Percentiles rank a stretch among this genome's conserved stretches.
These are phyloP conservation scores for Pseudoscleropodium purum DNA, from an alignment of 225 moss, liverwort and hornwort genomes.

Conservation along the genomic window DNA sequence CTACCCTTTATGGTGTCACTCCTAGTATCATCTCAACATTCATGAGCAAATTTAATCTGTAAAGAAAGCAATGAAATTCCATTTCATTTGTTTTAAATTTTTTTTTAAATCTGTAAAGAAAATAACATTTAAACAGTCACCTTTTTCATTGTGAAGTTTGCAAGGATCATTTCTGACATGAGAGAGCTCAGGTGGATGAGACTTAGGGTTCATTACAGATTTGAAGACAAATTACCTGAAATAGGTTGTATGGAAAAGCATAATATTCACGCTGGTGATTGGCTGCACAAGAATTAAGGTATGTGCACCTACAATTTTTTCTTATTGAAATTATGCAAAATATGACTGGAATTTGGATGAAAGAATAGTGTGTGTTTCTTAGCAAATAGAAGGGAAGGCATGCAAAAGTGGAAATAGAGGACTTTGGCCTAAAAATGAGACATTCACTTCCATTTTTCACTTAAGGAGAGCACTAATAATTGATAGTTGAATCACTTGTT, in stretches of 20 bases:
- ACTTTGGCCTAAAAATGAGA: neutral
- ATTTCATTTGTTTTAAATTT: too few relatives aligned
- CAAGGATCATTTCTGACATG: neutral
- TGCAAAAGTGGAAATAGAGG: neutral
- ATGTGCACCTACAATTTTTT: too few relatives aligned
- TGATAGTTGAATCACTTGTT: neutral
- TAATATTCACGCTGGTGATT: rapidly evolving
- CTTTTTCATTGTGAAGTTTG: neutral
- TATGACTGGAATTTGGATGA: neutral
- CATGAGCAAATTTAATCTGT: neutral
- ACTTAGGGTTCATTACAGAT: neutral
- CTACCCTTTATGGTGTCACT: neutral
- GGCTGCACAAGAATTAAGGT: too few relatives aligned
- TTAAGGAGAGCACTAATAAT: neutral
- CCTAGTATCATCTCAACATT: neutral
- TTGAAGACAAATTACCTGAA: neutral
- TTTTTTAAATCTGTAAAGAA: too few relatives aligned
- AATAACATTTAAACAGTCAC: neutral
- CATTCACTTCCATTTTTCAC: neutral
- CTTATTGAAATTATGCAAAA: neutral
- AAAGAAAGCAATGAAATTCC: too few relatives aligned
- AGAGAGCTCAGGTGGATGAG: neutral
- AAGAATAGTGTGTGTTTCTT: neutral
- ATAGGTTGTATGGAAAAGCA: neutral
- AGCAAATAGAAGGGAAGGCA: neutral